phyloP scores from a whole-genome alignment of 2,329 filamentous ascomycete species.

The Aspergillus alliaceus region DNA sequence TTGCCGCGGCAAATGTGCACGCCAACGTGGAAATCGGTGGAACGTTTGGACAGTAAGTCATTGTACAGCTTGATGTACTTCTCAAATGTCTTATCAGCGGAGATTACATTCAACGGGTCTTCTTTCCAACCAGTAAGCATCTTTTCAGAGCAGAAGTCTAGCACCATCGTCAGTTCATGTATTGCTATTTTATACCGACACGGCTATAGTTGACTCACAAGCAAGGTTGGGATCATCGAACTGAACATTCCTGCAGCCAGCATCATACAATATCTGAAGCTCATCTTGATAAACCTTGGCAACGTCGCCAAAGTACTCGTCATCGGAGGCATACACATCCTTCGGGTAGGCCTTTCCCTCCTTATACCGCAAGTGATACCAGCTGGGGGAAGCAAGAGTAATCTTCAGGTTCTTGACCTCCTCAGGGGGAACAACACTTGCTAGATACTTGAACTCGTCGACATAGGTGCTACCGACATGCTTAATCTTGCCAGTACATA shows the following conservation, averaged over 20 bases:
- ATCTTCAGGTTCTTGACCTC: slow-evolving; percentile 67
- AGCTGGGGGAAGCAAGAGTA: slow-evolving; percentile 66
- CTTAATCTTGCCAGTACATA: slow-evolving; percentile 59
- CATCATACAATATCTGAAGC: slow-evolving; percentile 60
- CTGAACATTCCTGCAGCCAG: slow-evolving; percentile 65
- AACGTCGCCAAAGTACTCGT: slow-evolving; percentile 65
- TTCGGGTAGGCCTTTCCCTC: slow-evolving; percentile 57
- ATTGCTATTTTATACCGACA: slow-evolving; percentile 33
- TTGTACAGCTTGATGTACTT: slow-evolving; percentile 78
- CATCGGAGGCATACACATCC: slow-evolving; percentile 57
- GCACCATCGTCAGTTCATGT: slow-evolving; percentile 3
- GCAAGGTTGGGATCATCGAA: slow-evolving; percentile 68
- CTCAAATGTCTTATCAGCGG: slow-evolving; percentile 69
- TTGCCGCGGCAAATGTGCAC: slow-evolving; percentile 71
- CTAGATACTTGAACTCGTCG: slow-evolving; percentile 61
- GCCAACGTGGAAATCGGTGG: slow-evolving; percentile 71
- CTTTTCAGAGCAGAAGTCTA: slow-evolving; percentile 71
- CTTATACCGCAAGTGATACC: slow-evolving; percentile 66
- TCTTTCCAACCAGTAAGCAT: slow-evolving; percentile 70
- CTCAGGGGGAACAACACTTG: slow-evolving; percentile 59
- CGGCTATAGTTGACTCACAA: slow-evolving; percentile 49
- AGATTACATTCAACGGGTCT: slow-evolving; percentile 66
- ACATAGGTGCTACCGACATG: slow-evolving; percentile 58
- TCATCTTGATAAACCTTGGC: slow-evolving; percentile 67
- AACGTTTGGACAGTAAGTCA: slow-evolving; percentile 63